These are phyloP conservation scores for Cymbopogon flexuosus DNA, from an alignment of 202 grass and related monocot species.

Conservation along the genomic window DNA sequence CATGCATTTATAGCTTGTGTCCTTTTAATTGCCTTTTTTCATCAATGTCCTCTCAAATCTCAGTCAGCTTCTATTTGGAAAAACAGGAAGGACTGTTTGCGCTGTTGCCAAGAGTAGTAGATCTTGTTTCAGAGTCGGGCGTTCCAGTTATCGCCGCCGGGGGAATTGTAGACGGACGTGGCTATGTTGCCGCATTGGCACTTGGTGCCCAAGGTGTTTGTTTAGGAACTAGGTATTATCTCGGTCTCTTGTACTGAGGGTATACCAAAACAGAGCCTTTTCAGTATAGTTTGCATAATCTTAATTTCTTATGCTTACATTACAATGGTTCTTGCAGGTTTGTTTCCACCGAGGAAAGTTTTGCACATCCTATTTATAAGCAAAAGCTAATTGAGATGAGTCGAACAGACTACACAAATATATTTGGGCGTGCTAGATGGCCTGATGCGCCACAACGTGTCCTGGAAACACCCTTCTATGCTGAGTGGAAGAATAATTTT, in stretches of 20 bases:
- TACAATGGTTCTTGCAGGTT: constrained; percentile 46
- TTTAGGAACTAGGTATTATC: constrained; percentile 71
- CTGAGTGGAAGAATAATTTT: constrained; percentile 47
- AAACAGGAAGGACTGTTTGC: constrained; percentile 17
- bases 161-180: constrained; percentile 78
- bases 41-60: constrained; percentile 10
- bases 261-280: neutral
- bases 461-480: constrained; percentile 67
- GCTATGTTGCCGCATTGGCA: constrained; percentile 66
- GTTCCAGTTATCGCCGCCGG: constrained; percentile 62
- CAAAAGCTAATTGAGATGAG: constrained; percentile 63
- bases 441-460: constrained; percentile 70
- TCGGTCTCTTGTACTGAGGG: neutral
- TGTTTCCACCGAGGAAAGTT: constrained; percentile 63
- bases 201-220: constrained; percentile 78
- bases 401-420: constrained; percentile 55
- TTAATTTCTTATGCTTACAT: neutral
- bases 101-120: constrained; percentile 63
- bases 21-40: neutral
- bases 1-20: no score
- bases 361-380: constrained; percentile 77
- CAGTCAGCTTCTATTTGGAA: constrained; percentile 22
- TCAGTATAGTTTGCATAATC: neutral
- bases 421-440: constrained; percentile 85
- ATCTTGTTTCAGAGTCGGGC: constrained; percentile 53